phyloP scores from a whole-genome alignment of 2,329 filamentous ascomycete genomes.

The Rutstroemia sp. region DNA sequence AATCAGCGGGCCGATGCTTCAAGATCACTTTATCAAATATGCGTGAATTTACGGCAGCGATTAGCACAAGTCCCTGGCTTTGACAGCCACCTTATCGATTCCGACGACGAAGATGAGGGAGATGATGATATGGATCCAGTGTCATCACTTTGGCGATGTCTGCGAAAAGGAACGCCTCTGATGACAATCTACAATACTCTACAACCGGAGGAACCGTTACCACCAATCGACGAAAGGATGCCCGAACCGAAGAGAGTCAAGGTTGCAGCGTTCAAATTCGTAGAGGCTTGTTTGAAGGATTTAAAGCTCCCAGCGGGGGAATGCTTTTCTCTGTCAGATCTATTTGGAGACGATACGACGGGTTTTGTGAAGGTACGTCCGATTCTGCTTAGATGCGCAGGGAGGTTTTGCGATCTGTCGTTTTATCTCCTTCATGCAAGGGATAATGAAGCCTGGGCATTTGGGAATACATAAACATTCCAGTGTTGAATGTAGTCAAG shows the following conservation, averaged over 20 bases:
- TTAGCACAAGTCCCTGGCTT: slow-evolving; percentile 80
- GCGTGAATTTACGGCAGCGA: slow-evolving; percentile 74
- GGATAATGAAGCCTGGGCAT: not conserved
- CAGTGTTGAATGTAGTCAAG: not conserved
- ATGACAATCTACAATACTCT: slow-evolving; percentile 85
- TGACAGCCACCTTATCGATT: slow-evolving; percentile 63
- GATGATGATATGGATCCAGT: slow-evolving; percentile 71
- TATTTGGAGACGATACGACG: slow-evolving; percentile 90
- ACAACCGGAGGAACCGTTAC: slow-evolving; percentile 53
- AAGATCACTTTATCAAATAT: slow-evolving; percentile 91
- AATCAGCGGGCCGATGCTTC: slow-evolving; percentile 93
- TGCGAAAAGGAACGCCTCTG: slow-evolving; percentile 76
- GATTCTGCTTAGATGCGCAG: not conserved
- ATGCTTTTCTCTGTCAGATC: slow-evolving; percentile 85
- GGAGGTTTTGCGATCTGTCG: not conserved
- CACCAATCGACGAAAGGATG: slow-evolving; percentile 59
- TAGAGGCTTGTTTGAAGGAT: slow-evolving; percentile 77
- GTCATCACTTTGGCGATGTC: slow-evolving; percentile 80
- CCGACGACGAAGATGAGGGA: slow-evolving; percentile 60
- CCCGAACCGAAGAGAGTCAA: slow-evolving; percentile 73
- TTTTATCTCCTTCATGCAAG: not conserved
- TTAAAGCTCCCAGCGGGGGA: slow-evolving; percentile 72
- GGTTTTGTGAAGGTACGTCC: slow-evolving; percentile 81
- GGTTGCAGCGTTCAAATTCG: slow-evolving; percentile 84
- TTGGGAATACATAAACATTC: not conserved